A percentile compares a stretch with the other conserved stretches of the same genome.
Conservation (phyloP, 2,329 filamentous ascomycete genomes). For the Mycosphaerella sp. region DNA sequence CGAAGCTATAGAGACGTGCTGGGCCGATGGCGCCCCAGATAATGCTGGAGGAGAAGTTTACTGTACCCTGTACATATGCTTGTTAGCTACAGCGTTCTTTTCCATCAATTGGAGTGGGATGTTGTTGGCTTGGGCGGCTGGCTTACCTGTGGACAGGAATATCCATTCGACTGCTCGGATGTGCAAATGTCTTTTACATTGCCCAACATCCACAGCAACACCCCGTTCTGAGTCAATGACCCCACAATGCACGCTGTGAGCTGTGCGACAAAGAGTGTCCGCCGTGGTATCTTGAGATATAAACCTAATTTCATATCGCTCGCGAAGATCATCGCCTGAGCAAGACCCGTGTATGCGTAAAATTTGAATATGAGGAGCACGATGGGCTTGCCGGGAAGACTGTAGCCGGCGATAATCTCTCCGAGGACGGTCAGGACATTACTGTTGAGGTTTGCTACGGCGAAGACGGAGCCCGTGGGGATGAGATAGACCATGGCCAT, state of each 20-base stretch:
- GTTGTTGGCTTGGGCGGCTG: background rate
- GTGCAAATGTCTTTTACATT: background rate
- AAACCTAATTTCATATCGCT: constrained; percentile 1
- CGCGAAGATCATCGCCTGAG: constrained; percentile 4
- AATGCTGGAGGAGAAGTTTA: background rate
- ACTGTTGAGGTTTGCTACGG: constrained; percentile 4
- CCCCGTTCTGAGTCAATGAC: background rate
- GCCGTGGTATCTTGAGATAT: constrained; percentile 3
- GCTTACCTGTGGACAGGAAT: constrained; percentile 1
- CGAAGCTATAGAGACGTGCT: constrained; percentile 2
- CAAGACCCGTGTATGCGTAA: constrained; percentile 1
- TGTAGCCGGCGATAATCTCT: constrained; percentile 2
- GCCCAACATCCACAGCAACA: constrained; percentile 4
- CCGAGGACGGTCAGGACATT: constrained; percentile 4
- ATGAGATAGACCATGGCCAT: constrained; percentile 1
- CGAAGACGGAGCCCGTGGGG: background rate
- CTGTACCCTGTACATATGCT: background rate
- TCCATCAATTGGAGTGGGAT: no score
- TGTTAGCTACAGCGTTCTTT: no score
- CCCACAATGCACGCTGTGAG: background rate
- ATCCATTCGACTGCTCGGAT: background rate
- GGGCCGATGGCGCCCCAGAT: background rate
- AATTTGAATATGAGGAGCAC: constrained; percentile 4
- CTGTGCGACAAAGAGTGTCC: constrained; percentile 1
- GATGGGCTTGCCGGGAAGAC: constrained; percentile 1